Evolutionary conservation across 257 asterid species (phyloP), one percentile per base, ranked within the genome.

Genomic region (Fraxinus anomala): DNA sequence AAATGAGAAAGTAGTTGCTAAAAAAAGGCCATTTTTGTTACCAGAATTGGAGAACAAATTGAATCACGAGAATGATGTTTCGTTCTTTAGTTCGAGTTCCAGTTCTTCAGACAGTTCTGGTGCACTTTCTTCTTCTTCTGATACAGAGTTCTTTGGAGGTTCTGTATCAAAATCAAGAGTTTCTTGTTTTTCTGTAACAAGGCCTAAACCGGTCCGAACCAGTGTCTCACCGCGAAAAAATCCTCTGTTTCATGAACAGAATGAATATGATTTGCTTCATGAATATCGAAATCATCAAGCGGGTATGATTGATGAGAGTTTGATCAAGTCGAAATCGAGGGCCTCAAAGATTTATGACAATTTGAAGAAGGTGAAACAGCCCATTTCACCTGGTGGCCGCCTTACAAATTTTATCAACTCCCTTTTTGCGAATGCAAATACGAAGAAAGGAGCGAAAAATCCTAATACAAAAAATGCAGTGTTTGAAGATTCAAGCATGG

Each of bases 51-150:
- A 81, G 16, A 75, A 47, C 68, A 80, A 76, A 21, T 21, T 70
- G 54, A 44, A 76, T 28, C 86, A 81, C 3, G 89, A 88, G 75
- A 87, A 76, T 56, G 96, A 93, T 81, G 69, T 91, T 36, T 13
- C 88, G 80, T 89, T 90, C 76, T 92, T 93, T 72, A 93, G 97
- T 77, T 87, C 99, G 0, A 86, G 88, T 77, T 87, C 99, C 0
- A 82, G 82, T 69, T 91, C 94, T 3, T 92, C 98, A 0, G 98
- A 91, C 33, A 95, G 95, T 68, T 95, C 97, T 23, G 94, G 96
- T 34, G 90, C 88, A 2, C 87, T 92, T 3, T 91, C 98, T 0
- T 83, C 87, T 6, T 94, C 97, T 0, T 92, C 94, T 26, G 91
- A 83, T 9, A 78, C 94, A 0, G 99, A 94, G 23, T 89, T 86